These are phyloP conservation scores for Sporisorium exsertum DNA, from an alignment of 1,284 basidiomycete species.

Conservation along the genomic window DNA sequence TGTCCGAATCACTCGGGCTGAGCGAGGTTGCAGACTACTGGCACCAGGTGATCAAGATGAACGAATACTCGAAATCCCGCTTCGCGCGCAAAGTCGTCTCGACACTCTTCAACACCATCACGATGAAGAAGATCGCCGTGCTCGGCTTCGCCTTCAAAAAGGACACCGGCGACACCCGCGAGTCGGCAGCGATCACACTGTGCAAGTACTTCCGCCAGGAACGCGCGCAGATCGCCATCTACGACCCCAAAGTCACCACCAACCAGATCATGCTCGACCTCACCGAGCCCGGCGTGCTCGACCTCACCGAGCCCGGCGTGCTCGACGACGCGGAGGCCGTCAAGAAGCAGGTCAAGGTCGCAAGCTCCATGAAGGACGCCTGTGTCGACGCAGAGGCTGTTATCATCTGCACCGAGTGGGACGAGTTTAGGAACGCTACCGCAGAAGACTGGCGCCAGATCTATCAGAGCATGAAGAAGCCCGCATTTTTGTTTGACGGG, in stretches of 20 bases:
- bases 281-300: slow-evolving; percentile 72
- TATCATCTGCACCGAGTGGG: slow-evolving; percentile 80
- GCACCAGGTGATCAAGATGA: slow-evolving; percentile 72
- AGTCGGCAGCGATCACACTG: slow-evolving; percentile 94
- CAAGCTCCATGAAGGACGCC: slow-evolving; percentile 82
- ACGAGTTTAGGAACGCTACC: slow-evolving; percentile 79
- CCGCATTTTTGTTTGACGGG: slow-evolving; percentile 82
- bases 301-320: slow-evolving; percentile 72
- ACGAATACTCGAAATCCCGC: slow-evolving; percentile 67
- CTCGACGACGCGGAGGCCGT: slow-evolving; percentile 75
- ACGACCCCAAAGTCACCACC: slow-evolving; percentile 84
- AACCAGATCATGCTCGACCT: slow-evolving; percentile 73
- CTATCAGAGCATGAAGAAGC: slow-evolving; percentile 91
- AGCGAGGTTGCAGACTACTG: slow-evolving; percentile 99
- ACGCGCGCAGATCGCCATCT: slow-evolving; percentile 85
- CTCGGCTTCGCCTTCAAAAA: slow-evolving; percentile 79
- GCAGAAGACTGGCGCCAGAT: slow-evolving; percentile 88
- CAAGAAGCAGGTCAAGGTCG: slow-evolving; percentile 87
- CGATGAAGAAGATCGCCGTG: slow-evolving; percentile 93
- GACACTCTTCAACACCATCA: slow-evolving; percentile 97
- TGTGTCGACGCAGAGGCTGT: slow-evolving; percentile 90
- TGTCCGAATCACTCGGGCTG: slow-evolving; percentile 88
- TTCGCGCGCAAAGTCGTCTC: slow-evolving; percentile 70
- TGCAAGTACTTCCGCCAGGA: slow-evolving; percentile 93
- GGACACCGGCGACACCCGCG: slow-evolving; percentile 74